A percentile compares a stretch with the other conserved stretches of the same genome.
Evolutionary conservation across 2,329 filamentous ascomycete species (phyloP).

Genomic region (Exophiala lecanii-corni): DNA sequence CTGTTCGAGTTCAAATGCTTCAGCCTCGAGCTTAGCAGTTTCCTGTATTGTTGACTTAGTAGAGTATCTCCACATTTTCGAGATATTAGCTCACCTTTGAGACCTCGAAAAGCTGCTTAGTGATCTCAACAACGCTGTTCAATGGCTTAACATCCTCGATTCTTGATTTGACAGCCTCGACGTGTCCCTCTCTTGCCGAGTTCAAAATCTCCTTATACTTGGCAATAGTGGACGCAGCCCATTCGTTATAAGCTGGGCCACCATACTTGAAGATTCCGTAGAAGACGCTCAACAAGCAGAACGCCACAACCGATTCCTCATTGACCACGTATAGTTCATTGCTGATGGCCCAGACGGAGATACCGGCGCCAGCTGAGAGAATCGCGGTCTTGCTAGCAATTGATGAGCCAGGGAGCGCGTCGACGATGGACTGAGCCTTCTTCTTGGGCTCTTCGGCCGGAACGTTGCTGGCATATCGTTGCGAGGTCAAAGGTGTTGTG

Average conservation of each 20-base stretch:
- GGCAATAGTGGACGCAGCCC: slow-evolving; percentile 81
- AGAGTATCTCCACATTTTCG: not conserved
- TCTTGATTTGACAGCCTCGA: slow-evolving; percentile 86
- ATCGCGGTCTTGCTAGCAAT: slow-evolving; percentile 95
- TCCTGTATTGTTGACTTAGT: slow-evolving; percentile 55
- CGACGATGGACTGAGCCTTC: slow-evolving; percentile 93
- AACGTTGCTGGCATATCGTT: slow-evolving; percentile 69
- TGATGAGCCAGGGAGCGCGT: slow-evolving; percentile 86
- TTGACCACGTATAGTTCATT: slow-evolving; percentile 99
- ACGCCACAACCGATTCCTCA: slow-evolving; percentile 92
- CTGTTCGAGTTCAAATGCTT: slow-evolving; percentile 97
- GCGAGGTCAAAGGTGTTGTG: slow-evolving; percentile 61
- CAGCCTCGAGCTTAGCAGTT: slow-evolving; percentile 90
- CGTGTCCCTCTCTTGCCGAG: slow-evolving; percentile 89
- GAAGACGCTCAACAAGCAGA: slow-evolving; percentile 93
- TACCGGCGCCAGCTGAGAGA: slow-evolving; percentile 84
- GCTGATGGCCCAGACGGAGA: slow-evolving; percentile 92
- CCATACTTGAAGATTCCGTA: slow-evolving; percentile 87
- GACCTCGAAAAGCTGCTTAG: slow-evolving; percentile 93
- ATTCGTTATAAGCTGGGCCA: slow-evolving; percentile 85
- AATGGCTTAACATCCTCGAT: slow-evolving; percentile 95
- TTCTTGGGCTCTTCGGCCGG: slow-evolving; percentile 87
- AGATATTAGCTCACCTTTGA: slow-evolving; percentile 70
- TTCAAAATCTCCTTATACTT: slow-evolving; percentile 97
- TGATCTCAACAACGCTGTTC: slow-evolving; percentile 88